Percentiles rank a stretch among this genome's conserved stretches.
phyloP scores from a whole-genome alignment of 805 yeast genomes.

The Candida nonsorbophila region DNA sequence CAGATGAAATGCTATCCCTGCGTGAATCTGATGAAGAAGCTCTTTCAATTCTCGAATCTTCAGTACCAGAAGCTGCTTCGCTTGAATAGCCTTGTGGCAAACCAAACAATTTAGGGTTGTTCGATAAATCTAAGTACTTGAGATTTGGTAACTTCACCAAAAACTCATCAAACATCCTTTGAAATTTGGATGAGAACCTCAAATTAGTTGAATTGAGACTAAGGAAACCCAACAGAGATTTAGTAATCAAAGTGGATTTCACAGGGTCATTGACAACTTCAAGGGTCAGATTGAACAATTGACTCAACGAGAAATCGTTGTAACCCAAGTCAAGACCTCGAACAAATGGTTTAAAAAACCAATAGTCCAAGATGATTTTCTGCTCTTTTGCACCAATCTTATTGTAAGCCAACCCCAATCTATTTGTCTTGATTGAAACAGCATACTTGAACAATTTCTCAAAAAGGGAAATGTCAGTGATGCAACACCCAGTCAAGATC shows the following conservation, averaged over 20 bases:
- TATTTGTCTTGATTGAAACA: constrained; percentile 46
- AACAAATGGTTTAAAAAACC: constrained; percentile 47
- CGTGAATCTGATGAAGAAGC: background rate
- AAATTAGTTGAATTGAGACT: constrained; percentile 65
- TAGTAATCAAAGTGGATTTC: constrained; percentile 13
- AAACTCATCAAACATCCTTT: constrained; percentile 45
- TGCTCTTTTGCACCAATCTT: constrained; percentile 59
- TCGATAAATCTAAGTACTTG: constrained; percentile 71
- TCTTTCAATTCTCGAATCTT: constrained; percentile 1
- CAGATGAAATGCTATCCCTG: too few species aligned
- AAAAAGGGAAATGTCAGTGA: constrained; percentile 51
- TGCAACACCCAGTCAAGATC: constrained; percentile 71
- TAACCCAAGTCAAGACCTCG: constrained; percentile 81
- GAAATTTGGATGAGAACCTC: constrained; percentile 41
- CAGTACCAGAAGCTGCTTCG: background rate
- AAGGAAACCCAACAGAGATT: constrained; percentile 34
- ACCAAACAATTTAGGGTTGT: constrained; percentile 62
- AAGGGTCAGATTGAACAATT: constrained; percentile 30
- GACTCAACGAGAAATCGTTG: constrained; percentile 53
- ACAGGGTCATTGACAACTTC: constrained; percentile 19
- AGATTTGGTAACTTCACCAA: constrained; percentile 53
- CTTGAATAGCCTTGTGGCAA: background rate
- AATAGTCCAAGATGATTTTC: constrained; percentile 45
- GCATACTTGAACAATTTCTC: constrained; percentile 53
- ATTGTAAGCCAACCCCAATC: constrained; percentile 76